Evolutionary conservation across 306 rosid genomes (phyloP), one percentile per base, ranked within the genome.

Genomic region (Casuarina glauca): DNA sequence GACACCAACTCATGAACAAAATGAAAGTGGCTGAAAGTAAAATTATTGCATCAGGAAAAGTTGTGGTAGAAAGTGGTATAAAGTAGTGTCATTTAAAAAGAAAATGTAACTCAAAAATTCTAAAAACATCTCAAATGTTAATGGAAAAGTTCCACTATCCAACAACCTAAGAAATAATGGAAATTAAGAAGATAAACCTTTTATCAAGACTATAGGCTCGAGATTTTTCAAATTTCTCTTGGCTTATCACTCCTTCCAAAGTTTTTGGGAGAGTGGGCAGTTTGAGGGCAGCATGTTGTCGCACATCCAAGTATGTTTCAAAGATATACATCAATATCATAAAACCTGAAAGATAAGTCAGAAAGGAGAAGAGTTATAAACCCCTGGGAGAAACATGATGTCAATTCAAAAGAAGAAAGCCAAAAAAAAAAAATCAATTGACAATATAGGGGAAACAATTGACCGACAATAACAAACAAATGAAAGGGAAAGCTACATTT

Each of bases 151-250:
- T 52, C 17, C 72, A 76, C 69, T 62, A 75, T 38, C 58, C 77
- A 73, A 45, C 36, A 74, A 75, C 4, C 50, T n/a, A 77, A 38
- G 53, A 73, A 73, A 63, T 45, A 63, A 74, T 36, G 75, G 44
- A 73, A 19, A 73, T 68, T 15, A 49, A 76, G 66, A 17, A 63
- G 42, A 51, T 78, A 62, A 83, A 92, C 98, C 98, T 95, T 86
- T 92, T 95, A 83, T 95, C 99, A 78, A 95, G 90, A 87, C 97
- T 89, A 76, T 95, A 95, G 74, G 97, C 96, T 73, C 93, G 91
- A 51, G 99, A 93, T 78, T 95, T 93, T 82, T 87, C 85, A 83
- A 95, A 95, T 74, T 95, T 95, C 86, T 93, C 99, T 78, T 91
- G 93, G 85, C 97, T 88, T 80, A 95, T 93, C 48, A 95, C 93